Base-by-base conservation (phyloP, 2,329 filamentous ascomycete genomes). In the Venturia aucupariae region DNA sequence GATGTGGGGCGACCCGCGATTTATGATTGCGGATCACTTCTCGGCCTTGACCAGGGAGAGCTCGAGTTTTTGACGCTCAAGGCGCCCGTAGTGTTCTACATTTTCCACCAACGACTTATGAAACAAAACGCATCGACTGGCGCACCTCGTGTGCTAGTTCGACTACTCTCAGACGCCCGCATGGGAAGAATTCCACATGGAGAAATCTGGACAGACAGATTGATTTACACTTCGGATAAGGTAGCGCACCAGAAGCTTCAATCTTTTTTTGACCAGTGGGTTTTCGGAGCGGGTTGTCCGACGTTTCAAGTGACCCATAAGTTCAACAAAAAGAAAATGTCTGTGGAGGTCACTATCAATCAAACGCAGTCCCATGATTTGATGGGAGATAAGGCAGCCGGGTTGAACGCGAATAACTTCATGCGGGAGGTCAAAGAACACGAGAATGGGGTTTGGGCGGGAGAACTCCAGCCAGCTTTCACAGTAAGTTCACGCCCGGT, bases 311-410 rank as follows among this genome's bases (percentile, higher is more conserved):
- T 96, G 60, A 89, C 86, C 46, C 92, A 96, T 68, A 85, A 88
- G 22, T 99, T 99, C 78, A 99, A 99, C 73, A 97, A 97, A 79
- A 99, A 99, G 79, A 90, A 95, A 70, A 82, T 97, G 4, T 92
- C 93, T 35, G 91, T 99, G 1, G 92, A 97, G 75, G 89, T 99
- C 81, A 88, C 86, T 11, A 90, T 99, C 68, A 84, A 84, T 61
- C 95, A 99, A 75, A 84, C 85, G 0, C 90, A 89, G 72, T 78
- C 75, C 65, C 69, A 68, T 24, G 71, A 73, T 27, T 70, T 68
- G 13, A 66, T 72, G 7, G 68, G 68, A 13, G 66, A 68, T 2
- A 69, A 75, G 17, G 71, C 73, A 22, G 69, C 62, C 24, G 64
- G 69, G 2, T 79, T 96, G 17, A 83, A 87, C 24, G 89, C 89